Evolutionary conservation across 495 filamentous ascomycete genomes (phyloP).

Genomic region (Penicillium antarcticum): DNA sequence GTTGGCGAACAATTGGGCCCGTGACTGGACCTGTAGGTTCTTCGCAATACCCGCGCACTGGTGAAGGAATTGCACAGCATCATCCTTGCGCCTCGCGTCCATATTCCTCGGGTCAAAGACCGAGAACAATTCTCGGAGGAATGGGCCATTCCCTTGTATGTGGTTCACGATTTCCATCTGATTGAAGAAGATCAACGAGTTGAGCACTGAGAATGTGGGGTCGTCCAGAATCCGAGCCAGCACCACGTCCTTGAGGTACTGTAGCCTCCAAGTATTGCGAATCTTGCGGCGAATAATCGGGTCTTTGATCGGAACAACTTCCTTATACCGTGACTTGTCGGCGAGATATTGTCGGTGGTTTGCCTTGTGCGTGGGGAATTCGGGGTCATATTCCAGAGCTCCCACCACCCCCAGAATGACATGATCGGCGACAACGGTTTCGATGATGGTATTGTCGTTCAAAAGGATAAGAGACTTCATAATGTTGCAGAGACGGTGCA

Average conservation of each 20-base stretch:
- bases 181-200: constrained; percentile 97
- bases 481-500: constrained; percentile 93
- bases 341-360: constrained; percentile 93
- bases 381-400: constrained; percentile 95
- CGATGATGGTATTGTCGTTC: constrained; percentile 92
- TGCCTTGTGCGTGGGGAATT: constrained; percentile 97
- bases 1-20: constrained; percentile 79
- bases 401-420: constrained; percentile 91
- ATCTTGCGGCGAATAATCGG: constrained; percentile 81
- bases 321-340: constrained; percentile 86
- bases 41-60: constrained; percentile 95
- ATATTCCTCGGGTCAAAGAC: constrained; percentile 70
- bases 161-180: constrained; percentile 97
- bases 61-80: constrained; percentile 94
- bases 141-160: constrained; percentile 72
- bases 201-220: constrained; percentile 95
- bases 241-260: constrained; percentile 98
- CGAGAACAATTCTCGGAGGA: constrained; percentile 83
- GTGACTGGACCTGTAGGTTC: constrained; percentile 77
- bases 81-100: constrained; percentile 74
- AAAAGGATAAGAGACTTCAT: constrained; percentile 95
- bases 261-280: constrained; percentile 89
- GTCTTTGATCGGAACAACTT: constrained; percentile 90
- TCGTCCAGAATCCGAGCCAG: constrained; percentile 94
- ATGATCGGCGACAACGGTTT: constrained; percentile 85